Conservation (phyloP, 257 asterid species). For the Fraxinus americana region DNA sequence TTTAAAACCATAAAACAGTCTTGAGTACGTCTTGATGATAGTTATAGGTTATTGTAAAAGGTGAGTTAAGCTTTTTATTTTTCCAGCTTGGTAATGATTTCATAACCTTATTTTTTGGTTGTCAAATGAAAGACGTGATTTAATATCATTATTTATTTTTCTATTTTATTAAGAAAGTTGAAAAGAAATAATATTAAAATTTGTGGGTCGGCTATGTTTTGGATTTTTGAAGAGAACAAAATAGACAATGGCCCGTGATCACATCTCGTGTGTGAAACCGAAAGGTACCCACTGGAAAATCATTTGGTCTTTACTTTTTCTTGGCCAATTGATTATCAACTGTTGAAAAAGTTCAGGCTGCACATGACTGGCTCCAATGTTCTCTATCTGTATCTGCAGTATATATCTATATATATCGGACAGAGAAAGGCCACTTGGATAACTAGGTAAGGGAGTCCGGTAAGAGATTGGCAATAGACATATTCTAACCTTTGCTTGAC, state of each 20-base stretch:
- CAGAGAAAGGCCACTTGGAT: too few relatives aligned
- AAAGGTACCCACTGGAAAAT: constrained; percentile 30
- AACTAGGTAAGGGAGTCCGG: too few relatives aligned
- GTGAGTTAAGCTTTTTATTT: not conserved
- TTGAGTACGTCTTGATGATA: constrained; percentile 9
- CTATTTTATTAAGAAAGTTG: not conserved
- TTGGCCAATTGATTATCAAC: not conserved
- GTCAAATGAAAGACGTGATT: not conserved
- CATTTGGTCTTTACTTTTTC: constrained; percentile 18
- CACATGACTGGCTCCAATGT: not conserved
- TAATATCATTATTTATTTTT: not conserved
- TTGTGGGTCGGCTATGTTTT: constrained; percentile 1
- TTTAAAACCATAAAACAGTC: not conserved
- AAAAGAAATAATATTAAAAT: not conserved
- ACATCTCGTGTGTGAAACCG: constrained; percentile 30
- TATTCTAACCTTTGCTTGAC: not conserved
- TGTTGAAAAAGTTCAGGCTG: not conserved
- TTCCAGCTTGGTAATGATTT: not conserved
- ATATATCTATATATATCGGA: too few relatives aligned
- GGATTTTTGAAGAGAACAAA: constrained; percentile 21
- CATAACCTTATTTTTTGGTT: not conserved
- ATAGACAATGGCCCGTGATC: constrained; percentile 29
- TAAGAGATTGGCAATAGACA: too few relatives aligned
- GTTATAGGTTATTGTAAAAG: constrained; percentile 2
- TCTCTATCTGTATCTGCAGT: not conserved